These are phyloP conservation scores for Leucosporidium yakuticum DNA, from an alignment of 768 basidiomycete species.

Conservation along the genomic window DNA sequence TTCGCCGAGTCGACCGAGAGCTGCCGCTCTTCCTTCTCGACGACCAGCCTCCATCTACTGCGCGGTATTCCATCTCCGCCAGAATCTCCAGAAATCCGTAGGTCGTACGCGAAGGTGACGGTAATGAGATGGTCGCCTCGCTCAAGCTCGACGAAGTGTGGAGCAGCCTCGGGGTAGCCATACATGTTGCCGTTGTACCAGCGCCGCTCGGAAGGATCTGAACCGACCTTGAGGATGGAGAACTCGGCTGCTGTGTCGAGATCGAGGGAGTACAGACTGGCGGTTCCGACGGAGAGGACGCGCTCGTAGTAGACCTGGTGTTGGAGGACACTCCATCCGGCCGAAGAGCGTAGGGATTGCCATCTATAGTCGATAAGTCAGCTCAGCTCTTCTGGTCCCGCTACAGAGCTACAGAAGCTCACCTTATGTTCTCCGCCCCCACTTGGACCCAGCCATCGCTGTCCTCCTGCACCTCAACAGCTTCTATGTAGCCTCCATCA, in stretches of 20 bases:
- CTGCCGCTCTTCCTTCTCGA: background rate
- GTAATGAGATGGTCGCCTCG: background rate
- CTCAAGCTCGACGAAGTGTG: conserved; percentile 1
- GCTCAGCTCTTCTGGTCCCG: background rate
- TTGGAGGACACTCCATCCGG: background rate
- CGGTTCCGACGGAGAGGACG: background rate
- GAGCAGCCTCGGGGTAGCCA: background rate
- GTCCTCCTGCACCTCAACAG: background rate
- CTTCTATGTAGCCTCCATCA: background rate
- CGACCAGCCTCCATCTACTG: background rate
- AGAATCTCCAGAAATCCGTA: background rate
- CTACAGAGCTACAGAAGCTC: background rate
- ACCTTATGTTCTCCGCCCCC: background rate
- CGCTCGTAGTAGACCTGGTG: background rate
- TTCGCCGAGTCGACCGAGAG: background rate
- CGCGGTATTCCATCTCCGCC: background rate
- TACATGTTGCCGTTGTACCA: conserved; percentile 10
- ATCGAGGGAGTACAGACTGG: background rate
- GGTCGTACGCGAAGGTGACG: background rate
- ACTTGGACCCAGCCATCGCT: conserved; percentile 2
- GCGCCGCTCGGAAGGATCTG: too few relatives aligned
- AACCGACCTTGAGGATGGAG: background rate
- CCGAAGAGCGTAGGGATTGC: background rate
- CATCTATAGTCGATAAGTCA: background rate
- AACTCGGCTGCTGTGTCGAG: conserved; percentile 1